Evolutionary conservation across 495 filamentous ascomycete genomes (phyloP).

Genomic region (Talaromyces borbonicus): DNA sequence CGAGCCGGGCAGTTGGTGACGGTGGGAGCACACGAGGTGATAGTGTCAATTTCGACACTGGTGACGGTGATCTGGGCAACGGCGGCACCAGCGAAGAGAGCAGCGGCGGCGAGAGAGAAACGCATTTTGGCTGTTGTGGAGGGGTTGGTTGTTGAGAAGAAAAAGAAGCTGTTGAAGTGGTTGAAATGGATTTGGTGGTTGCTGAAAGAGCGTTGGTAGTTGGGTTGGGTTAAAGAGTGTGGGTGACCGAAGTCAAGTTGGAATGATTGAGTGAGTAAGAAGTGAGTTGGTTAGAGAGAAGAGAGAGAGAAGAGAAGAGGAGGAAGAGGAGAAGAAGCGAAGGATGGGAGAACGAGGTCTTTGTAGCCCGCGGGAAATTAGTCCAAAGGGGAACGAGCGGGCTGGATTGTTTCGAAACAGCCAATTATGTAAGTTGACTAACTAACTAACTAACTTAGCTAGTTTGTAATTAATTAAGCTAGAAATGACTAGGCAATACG

Average conservation of each 20-base stretch:
- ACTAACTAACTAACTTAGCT: not conserved
- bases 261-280: slow-evolving; percentile 12
- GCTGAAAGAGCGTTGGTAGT: slow-evolving; percentile 7
- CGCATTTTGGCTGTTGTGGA: slow-evolving; percentile 40
- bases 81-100: slow-evolving; percentile 41
- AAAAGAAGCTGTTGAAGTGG: slow-evolving; percentile 23
- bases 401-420: slow-evolving; percentile 5
- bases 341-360: slow-evolving; percentile 17
- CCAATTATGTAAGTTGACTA: not conserved
- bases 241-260: slow-evolving; percentile 45
- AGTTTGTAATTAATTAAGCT: too few species aligned
- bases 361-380: slow-evolving; percentile 30
- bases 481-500: too few species aligned
- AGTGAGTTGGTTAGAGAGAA: too few species aligned
- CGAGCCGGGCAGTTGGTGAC: slow-evolving; percentile 49
- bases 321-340: slow-evolving; percentile 9
- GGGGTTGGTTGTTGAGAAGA: slow-evolving; percentile 16
- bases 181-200: slow-evolving; percentile 7
- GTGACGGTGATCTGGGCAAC: slow-evolving; percentile 40
- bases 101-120: slow-evolving; percentile 41
- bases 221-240: slow-evolving; percentile 37
- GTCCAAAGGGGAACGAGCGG: slow-evolving; percentile 24
- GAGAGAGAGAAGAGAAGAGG: slow-evolving; percentile 19
- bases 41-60: slow-evolving; percentile 43
- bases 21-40: slow-evolving; percentile 50